phyloP scores from a whole-genome alignment of 352 stramenopile species.

The Pythium myriotylum region DNA sequence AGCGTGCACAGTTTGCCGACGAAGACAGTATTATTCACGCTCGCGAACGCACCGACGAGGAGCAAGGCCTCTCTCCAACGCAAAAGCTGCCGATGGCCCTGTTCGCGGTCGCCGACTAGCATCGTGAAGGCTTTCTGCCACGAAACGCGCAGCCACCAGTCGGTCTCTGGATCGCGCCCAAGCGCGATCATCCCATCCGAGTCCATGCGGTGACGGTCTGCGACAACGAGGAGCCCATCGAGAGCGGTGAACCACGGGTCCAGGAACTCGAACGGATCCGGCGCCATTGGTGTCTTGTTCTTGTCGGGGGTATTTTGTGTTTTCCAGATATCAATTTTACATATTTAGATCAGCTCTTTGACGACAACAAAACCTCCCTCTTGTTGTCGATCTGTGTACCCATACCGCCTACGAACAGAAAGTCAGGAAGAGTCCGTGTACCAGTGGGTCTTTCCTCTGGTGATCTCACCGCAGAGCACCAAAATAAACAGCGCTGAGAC shows the following conservation, averaged over 20 bases:
- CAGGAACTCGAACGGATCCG: slow-evolving; percentile 8
- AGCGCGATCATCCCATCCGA: not conserved
- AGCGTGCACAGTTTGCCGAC: slow-evolving; percentile 1
- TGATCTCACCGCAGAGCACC: no score
- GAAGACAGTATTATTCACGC: slow-evolving; percentile 6
- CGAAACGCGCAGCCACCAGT: slow-evolving; percentile 10
- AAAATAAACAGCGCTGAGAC: no score
- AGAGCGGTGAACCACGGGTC: slow-evolving; percentile 12
- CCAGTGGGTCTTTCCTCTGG: no score
- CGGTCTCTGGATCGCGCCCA: slow-evolving; percentile 8
- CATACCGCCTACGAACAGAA: no score
- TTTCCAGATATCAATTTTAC: no score
- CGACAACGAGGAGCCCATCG: not conserved
- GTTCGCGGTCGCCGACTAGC: not conserved
- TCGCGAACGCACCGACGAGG: slow-evolving; percentile 1
- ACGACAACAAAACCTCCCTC: no score
- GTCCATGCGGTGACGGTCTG: not conserved
- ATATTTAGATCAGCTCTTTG: no score
- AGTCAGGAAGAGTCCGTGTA: no score
- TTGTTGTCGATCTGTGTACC: no score
- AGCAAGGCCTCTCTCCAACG: slow-evolving; percentile 7
- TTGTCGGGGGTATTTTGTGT: no score
- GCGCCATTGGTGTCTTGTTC: not conserved
- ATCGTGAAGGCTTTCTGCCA: not conserved
- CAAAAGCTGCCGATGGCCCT: not conserved